Evolutionary conservation across 2,329 filamentous ascomycete species (phyloP).

Genomic region (Podosphaera fusca): DNA sequence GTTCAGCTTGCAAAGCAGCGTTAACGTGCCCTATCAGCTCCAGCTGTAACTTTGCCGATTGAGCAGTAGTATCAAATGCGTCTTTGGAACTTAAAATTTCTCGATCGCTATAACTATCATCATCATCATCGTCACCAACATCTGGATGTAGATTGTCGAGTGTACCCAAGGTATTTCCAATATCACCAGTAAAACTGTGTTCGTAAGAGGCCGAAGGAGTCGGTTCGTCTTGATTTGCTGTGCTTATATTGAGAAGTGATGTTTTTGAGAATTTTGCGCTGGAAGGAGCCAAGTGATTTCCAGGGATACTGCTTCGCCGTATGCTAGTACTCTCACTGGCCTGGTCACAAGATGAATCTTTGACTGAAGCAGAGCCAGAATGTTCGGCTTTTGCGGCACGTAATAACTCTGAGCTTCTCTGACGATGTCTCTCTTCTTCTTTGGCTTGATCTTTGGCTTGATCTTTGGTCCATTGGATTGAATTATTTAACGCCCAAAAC

Average conservation of each 20-base stretch:
- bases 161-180: slow-evolving; percentile 11
- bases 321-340: slow-evolving; percentile 9
- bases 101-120: slow-evolving; percentile 57
- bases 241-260: slow-evolving; percentile 17
- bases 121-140: slow-evolving; percentile 31
- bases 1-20: slow-evolving; percentile 53
- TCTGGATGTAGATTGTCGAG: slow-evolving; percentile 2
- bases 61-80: slow-evolving; percentile 88
- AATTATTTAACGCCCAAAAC: slow-evolving; percentile 98
- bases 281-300: slow-evolving; percentile 8
- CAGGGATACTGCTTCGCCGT: slow-evolving; percentile 24
- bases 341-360: slow-evolving; percentile 7
- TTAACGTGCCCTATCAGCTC: slow-evolving; percentile 77
- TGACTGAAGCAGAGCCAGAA: slow-evolving; percentile 19
- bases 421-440: slow-evolving; percentile 60
- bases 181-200: slow-evolving; percentile 24
- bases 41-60: slow-evolving; percentile 79
- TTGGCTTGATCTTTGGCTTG: slow-evolving; percentile 43
- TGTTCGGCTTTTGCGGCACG: slow-evolving; percentile 63
- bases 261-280: slow-evolving; percentile 11
- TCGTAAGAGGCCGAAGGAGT: slow-evolving; percentile 31
- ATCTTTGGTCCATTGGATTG: slow-evolving; percentile 95
- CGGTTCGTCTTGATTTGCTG: slow-evolving; percentile 27
- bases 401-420: slow-evolving; percentile 50
- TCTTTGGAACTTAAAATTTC: slow-evolving; percentile 66